Conservation (phyloP, 345 rosid genomes). For the Passiflora organensis region DNA sequence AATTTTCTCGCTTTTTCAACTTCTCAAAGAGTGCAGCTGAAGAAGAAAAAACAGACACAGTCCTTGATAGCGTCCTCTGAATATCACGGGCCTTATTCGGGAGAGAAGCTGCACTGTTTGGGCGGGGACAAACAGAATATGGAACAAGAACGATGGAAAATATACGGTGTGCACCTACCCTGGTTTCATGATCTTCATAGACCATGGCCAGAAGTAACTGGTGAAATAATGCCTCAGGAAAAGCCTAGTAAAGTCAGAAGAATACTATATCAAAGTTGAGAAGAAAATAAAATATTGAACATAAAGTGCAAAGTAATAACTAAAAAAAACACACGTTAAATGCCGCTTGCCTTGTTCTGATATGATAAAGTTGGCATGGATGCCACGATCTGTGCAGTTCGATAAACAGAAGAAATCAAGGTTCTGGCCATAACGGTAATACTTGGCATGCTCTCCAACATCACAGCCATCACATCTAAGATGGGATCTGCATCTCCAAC, state of each 20-base stretch:
- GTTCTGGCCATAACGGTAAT: slow-evolving; percentile 64
- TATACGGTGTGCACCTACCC: slow-evolving; percentile 66
- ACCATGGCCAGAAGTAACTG: slow-evolving; percentile 66
- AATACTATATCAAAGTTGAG: neutral
- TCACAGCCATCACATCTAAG: slow-evolving; percentile 77
- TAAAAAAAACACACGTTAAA: neutral
- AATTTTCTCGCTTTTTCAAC: slow-evolving; percentile 34
- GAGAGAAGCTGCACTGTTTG: slow-evolving; percentile 20
- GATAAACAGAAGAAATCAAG: slow-evolving; percentile 49
- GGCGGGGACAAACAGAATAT: slow-evolving; percentile 51
- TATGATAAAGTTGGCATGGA: slow-evolving; percentile 58
- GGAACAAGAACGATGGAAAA: slow-evolving; percentile 71
- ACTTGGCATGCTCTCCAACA: slow-evolving; percentile 71
- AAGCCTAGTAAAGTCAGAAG: slow-evolving; percentile 33
- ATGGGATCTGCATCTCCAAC: slow-evolving; percentile 80
- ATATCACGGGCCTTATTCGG: slow-evolving; percentile 36
- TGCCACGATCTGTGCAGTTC: slow-evolving; percentile 67
- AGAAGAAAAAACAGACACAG: slow-evolving; percentile 65
- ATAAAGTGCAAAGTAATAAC: neutral
- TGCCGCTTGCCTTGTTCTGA: slow-evolving; percentile 52
- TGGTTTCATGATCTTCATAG: slow-evolving; percentile 52
- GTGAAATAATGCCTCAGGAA: slow-evolving; percentile 67
- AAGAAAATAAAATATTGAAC: neutral
- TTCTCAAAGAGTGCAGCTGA: slow-evolving; percentile 67
- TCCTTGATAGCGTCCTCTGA: slow-evolving; percentile 63